Evolutionary conservation across 306 rosid genomes (phyloP).

Genomic region (Fragaria nilgerrensis): DNA sequence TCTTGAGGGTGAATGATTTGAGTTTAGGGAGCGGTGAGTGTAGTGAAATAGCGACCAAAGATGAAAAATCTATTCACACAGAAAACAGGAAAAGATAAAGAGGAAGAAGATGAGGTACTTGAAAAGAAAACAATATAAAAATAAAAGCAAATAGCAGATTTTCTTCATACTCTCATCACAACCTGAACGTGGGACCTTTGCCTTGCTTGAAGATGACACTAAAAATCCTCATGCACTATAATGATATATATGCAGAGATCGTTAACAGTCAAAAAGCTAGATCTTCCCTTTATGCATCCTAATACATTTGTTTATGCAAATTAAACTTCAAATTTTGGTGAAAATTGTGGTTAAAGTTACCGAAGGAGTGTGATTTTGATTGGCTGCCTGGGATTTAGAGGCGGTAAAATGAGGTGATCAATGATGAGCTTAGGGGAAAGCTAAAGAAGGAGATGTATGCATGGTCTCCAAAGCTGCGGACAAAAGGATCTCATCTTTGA

Average conservation of each 20-base stretch:
- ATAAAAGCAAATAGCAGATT: conserved; percentile 60
- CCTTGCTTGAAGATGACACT: conserved; percentile 73
- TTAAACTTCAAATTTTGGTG: not conserved
- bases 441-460: conserved; percentile 40
- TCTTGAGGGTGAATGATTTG: not conserved
- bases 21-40: not conserved
- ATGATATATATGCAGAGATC: conserved; percentile 35
- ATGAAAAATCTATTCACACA: conserved; percentile 21
- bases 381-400: conserved; percentile 37
- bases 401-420: conserved; percentile 42
- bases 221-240: conserved; percentile 33
- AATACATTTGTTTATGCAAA: conserved; percentile 12
- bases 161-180: conserved; percentile 49
- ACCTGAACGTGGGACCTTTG: conserved; percentile 21
- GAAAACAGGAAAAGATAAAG: conserved; percentile 30
- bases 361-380: conserved; percentile 28
- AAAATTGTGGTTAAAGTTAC: conserved; percentile 32
- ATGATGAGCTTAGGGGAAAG: conserved; percentile 63
- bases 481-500: conserved; percentile 79
- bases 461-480: conserved; percentile 88
- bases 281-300: conserved; percentile 21
- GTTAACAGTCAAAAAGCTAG: conserved; percentile 55
- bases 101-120: conserved; percentile 32
- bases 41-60: conserved; percentile 2
- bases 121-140: not conserved